Base-by-base conservation (phyloP, 2,329 filamentous ascomycete genomes). In the Chaetomiaceae sp. region DNA sequence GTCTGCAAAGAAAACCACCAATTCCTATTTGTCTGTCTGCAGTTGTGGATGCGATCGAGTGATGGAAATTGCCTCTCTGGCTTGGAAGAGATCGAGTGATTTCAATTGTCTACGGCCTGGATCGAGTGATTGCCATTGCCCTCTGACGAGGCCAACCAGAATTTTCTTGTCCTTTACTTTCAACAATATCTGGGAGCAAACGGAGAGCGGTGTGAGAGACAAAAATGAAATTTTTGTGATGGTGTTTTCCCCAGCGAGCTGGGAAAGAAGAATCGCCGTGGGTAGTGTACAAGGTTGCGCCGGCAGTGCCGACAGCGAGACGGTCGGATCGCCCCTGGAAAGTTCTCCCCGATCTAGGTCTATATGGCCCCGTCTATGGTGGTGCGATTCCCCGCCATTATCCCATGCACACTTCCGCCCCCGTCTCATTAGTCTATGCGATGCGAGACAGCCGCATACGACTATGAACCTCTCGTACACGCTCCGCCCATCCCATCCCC, bases 341-440 rank as follows among this genome's bases (percentile, higher is more conserved):
- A 56, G 57, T 55, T 60, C 52, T 58, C 58, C 60, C 59, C 55
- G 56, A 58, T 63, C 60, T 62, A 62, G 59, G 58, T 62, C 58
- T 62, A 61, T 61, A 53, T 54, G 54, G 45, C 55, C 58, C 58
- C 56, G 56, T 61, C 60, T 61, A 62, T 60, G 55, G 49, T 58
- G 54, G 42, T 59, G 58, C 55, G 60, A 62, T 60, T 63, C 58
- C 58, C 60, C 59, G 56, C 59, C 59, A 55, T 56, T 58, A 55
- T 60, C 50, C 57, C 55, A 60, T 62, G 58, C 54, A 58, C 61
- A 55, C 55, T 44, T 51, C 55, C 56, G n/a, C n/a, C 30, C 38
- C 55, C 53, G 46, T 50, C 42, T 44, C 41, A 53, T 50, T 41
- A 54, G 53, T 52, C 53, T 38, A 37, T 47, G 55, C 55, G 51